phyloP scores from a whole-genome alignment of 1,139 yeast species.

The Sugiyamaella pinicola region DNA sequence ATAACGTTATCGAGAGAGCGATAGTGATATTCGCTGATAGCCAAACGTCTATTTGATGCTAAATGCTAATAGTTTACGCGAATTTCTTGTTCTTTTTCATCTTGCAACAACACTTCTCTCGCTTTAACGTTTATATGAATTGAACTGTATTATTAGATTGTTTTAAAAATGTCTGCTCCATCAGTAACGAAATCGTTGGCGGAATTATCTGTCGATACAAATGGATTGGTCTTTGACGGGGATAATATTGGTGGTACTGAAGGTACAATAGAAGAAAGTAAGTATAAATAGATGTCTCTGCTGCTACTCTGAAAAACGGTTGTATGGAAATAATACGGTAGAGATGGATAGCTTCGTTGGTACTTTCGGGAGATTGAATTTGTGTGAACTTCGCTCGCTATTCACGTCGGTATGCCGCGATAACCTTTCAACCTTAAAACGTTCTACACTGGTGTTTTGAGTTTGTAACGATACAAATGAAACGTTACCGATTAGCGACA shows the following conservation, averaged over 20 bases:
- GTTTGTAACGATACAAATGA: too few species aligned
- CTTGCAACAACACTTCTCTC: too few species aligned
- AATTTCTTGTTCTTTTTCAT: too few species aligned
- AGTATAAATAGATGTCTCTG: neutral
- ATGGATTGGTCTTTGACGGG: neutral
- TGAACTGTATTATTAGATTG: neutral
- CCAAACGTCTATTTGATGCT: too few species aligned
- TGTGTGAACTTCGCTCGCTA: too few species aligned
- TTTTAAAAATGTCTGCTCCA: neutral
- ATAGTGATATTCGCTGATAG: constrained; percentile 2
- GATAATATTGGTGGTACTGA: constrained; percentile 4
- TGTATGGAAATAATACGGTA: neutral
- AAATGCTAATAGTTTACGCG: too few species aligned
- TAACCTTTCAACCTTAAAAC: neutral
- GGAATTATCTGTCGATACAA: constrained; percentile 4
- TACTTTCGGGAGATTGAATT: too few species aligned
- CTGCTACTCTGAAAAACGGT: neutral
- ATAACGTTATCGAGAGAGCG: too few species aligned
- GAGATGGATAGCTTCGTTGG: too few species aligned
- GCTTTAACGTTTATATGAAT: neutral
- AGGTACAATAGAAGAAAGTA: constrained; percentile 10
- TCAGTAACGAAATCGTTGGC: constrained; percentile 5
- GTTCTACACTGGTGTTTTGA: neutral
- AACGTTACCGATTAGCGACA: neutral
- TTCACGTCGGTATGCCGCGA: neutral